These are phyloP conservation scores for Pholiota adiposa DNA, from an alignment of 1,284 basidiomycete species.

Conservation along the genomic window DNA sequence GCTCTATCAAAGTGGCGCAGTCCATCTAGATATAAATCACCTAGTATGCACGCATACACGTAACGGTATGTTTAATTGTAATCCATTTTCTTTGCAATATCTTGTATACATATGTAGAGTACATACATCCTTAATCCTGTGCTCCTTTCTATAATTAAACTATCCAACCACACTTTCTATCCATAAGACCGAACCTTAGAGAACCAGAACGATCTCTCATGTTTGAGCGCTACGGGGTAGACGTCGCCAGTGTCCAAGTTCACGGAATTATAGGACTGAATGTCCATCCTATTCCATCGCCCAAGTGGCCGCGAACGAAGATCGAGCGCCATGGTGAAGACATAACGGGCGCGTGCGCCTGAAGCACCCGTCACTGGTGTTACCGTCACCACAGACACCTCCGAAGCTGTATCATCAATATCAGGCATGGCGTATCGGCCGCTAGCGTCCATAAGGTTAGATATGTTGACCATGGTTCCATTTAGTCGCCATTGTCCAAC, in stretches of 20 bases:
- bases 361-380: constrained; percentile 4
- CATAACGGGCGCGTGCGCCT: constrained; percentile 57
- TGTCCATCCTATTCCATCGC: constrained; percentile 88
- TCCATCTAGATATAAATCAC: background rate
- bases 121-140: background rate
- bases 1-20: background rate
- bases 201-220: constrained; percentile 92
- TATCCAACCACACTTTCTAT: background rate
- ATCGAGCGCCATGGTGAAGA: constrained; percentile 84
- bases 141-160: background rate
- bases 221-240: constrained; percentile 73
- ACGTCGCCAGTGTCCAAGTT: constrained; percentile 78
- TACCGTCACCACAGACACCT: background rate
- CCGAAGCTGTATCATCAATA: constrained; percentile 16
- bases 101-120: background rate
- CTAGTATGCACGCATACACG: background rate
- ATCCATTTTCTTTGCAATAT: constrained; percentile 1
- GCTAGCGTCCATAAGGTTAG: constrained; percentile 63
- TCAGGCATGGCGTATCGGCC: constrained; percentile 33
- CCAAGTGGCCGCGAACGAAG: constrained; percentile 82
- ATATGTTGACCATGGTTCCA: constrained; percentile 61
- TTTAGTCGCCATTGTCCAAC: constrained; percentile 72
- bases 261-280: constrained; percentile 76
- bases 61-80: background rate
- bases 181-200: constrained; percentile 75